phyloP scores from a whole-genome alignment of 768 basidiomycete genomes.

The Mycena capillaripes region DNA sequence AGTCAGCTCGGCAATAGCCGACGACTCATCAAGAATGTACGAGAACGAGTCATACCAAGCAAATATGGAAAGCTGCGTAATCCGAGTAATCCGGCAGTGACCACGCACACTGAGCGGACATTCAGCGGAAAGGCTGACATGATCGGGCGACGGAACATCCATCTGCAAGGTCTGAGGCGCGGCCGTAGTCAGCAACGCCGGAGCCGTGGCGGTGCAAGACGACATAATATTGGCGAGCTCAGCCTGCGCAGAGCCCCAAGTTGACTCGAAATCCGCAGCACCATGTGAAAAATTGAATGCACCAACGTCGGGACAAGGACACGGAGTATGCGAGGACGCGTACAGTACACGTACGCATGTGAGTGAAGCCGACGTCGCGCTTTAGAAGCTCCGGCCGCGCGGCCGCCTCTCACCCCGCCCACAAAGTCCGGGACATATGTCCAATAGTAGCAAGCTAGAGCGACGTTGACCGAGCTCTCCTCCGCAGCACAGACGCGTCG shows the following conservation, averaged over 20 bases:
- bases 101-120: conserved; percentile 2
- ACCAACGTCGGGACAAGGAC: neutral
- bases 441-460: neutral
- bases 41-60: conserved; percentile 27
- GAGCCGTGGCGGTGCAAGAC: conserved; percentile 12
- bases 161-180: neutral
- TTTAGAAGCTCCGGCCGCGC: conserved; percentile 8
- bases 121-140: neutral
- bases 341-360: neutral
- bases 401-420: conserved; percentile 11
- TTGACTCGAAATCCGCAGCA: conserved; percentile 18
- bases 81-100: neutral
- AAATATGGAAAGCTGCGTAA: conserved; percentile 22
- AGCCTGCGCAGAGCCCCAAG: neutral
- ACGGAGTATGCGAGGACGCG: neutral
- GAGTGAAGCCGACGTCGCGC: neutral
- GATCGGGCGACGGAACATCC: neutral
- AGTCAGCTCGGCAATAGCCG: conserved; percentile 26
- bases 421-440: neutral
- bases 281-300: neutral
- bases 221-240: neutral
- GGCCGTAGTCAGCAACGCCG: conserved; percentile 18
- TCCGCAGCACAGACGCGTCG: neutral
- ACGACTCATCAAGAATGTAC: conserved; percentile 33
- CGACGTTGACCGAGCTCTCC: no score